Conservation (phyloP, 441 rosid species). For the Gossypium schwendimanii region DNA sequence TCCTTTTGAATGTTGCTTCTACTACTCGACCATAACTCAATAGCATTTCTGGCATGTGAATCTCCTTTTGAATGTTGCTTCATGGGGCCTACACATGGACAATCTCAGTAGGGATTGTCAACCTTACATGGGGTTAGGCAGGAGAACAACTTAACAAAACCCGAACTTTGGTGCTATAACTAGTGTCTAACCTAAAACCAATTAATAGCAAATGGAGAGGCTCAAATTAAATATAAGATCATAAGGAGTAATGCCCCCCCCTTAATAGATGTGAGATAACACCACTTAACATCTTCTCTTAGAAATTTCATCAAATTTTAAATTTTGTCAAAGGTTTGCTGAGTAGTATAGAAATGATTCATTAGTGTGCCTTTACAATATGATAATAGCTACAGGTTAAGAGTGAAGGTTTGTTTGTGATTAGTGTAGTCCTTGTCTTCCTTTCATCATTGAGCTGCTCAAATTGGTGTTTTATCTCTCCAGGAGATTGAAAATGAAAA, state of each 20-base stretch:
- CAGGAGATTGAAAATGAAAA: conserved; percentile 85
- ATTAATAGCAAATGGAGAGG: neutral
- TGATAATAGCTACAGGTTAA: no score
- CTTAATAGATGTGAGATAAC: neutral
- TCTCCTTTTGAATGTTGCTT: neutral
- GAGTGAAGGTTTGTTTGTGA: no score
- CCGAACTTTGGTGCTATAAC: neutral
- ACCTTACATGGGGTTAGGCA: neutral
- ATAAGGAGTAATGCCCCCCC: neutral
- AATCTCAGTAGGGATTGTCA: neutral
- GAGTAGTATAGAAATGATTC: no score
- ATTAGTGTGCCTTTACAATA: no score
- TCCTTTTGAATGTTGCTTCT: neutral
- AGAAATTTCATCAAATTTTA: no score
- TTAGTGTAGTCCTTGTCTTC: no score
- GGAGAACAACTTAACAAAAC: neutral
- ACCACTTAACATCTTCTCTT: neutral
- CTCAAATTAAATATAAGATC: neutral
- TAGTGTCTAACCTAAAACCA: neutral
- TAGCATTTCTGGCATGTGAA: neutral
- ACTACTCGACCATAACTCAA: neutral
- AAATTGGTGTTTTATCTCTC: conserved; percentile 11
- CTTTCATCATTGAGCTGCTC: neutral
- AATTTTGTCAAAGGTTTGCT: no score
- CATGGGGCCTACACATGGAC: neutral